Conservation (phyloP, 2,329 filamentous ascomycete species). For the Monosporascus ibericus region DNA sequence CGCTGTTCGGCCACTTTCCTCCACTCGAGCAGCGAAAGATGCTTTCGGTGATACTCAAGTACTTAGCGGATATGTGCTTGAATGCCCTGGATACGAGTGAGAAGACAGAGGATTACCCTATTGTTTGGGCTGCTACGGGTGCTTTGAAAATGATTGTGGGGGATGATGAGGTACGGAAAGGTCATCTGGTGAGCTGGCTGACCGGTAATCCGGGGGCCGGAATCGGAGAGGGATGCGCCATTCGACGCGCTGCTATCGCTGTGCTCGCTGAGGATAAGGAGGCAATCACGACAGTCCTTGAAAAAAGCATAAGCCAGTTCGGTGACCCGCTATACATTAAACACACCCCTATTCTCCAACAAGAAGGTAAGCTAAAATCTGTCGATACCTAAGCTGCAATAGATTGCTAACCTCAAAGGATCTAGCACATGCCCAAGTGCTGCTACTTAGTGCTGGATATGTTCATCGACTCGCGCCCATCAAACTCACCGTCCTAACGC, state of each 20-base stretch:
- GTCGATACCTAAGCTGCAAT: background rate
- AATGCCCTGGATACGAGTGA: conserved; percentile 27
- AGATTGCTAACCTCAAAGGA: conserved; percentile 2
- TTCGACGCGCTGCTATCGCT: conserved; percentile 61
- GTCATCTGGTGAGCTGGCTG: conserved; percentile 59
- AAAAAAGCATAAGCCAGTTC: conserved; percentile 68
- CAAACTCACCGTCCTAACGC: conserved; percentile 61
- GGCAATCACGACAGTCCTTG: conserved; percentile 50
- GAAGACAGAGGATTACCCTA: conserved; percentile 21
- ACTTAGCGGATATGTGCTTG: conserved; percentile 41
- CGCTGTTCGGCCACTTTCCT: conserved; percentile 30
- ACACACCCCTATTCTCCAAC: conserved; percentile 76
- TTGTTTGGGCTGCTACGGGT: conserved; percentile 52
- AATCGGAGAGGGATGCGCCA: conserved; percentile 55
- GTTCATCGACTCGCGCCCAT: conserved; percentile 60
- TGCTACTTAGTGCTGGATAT: conserved; percentile 74
- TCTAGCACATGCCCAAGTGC: conserved; percentile 68
- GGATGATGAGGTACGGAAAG: conserved; percentile 41
- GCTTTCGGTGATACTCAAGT: conserved; percentile 32
- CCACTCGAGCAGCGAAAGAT: conserved; percentile 39
- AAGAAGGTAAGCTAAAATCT: conserved; percentile 62
- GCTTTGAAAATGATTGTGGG: conserved; percentile 46
- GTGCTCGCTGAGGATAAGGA: conserved; percentile 47
- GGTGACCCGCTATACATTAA: conserved; percentile 82
- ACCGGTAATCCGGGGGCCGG: conserved; percentile 58